These are phyloP conservation scores for Gossypium ekmanianum DNA, from an alignment of 345 rosid species.

Conservation along the genomic window DNA sequence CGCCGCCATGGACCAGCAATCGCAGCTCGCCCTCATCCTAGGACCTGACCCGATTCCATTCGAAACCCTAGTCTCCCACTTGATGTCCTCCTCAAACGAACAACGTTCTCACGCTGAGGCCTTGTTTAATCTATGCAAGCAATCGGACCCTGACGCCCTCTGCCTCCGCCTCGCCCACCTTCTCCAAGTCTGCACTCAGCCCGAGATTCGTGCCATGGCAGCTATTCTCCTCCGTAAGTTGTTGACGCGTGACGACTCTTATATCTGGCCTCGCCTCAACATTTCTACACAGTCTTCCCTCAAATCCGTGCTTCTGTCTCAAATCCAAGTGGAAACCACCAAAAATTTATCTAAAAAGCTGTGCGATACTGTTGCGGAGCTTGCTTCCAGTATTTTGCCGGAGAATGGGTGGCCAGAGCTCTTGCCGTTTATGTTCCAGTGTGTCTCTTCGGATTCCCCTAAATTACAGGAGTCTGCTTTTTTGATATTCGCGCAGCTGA, in stretches of 20 bases:
- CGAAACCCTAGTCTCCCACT: slow-evolving; percentile 77
- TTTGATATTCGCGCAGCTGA: slow-evolving; percentile 84
- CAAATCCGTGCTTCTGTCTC: slow-evolving; percentile 67
- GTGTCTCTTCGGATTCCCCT: slow-evolving; percentile 71
- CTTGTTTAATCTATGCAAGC: slow-evolving; percentile 84
- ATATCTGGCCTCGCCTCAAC: slow-evolving; percentile 83
- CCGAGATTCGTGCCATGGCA: slow-evolving; percentile 88
- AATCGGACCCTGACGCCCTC: slow-evolving; percentile 78
- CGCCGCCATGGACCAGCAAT: slow-evolving; percentile 76
- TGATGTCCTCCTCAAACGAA: slow-evolving; percentile 94
- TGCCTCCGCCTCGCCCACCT: slow-evolving; percentile 80
- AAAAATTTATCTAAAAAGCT: slow-evolving; percentile 83
- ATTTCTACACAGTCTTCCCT: slow-evolving; percentile 69
- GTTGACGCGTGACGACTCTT: slow-evolving; percentile 82
- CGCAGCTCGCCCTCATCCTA: slow-evolving; percentile 72
- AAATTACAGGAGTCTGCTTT: slow-evolving; percentile 92
- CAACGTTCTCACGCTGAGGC: slow-evolving; percentile 87
- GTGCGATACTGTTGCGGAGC: slow-evolving; percentile 93
- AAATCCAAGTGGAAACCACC: slow-evolving; percentile 70
- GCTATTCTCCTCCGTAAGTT: slow-evolving; percentile 94
- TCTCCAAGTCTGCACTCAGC: slow-evolving; percentile 65
- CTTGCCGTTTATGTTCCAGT: slow-evolving; percentile 89
- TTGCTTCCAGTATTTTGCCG: slow-evolving; percentile 77
- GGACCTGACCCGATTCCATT: slow-evolving; percentile 83
- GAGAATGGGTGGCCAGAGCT: slow-evolving; percentile 97